Conservation (phyloP, 495 filamentous ascomycete species). For the Penicillium cataractarum region DNA sequence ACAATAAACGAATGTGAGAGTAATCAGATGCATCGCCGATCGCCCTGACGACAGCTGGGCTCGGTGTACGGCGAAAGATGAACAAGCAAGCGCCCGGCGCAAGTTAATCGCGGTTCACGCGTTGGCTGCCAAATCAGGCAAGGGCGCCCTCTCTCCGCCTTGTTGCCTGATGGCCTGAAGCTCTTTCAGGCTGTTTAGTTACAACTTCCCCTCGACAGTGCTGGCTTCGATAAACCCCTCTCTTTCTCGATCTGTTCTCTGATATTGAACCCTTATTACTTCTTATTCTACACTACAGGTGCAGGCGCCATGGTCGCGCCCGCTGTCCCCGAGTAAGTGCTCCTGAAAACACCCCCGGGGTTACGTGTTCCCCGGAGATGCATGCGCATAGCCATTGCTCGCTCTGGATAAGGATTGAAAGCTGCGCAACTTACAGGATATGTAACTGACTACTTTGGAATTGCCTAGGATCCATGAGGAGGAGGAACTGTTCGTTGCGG, state of each 20-base stretch:
- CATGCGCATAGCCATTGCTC: conserved; percentile 32
- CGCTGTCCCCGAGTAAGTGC: conserved; percentile 83
- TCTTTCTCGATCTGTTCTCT: conserved; percentile 5
- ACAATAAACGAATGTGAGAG: neutral
- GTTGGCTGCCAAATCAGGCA: conserved; percentile 37
- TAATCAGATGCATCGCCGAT: conserved; percentile 27
- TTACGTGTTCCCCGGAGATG: conserved; percentile 41
- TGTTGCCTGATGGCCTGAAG: conserved; percentile 33
- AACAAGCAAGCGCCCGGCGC: conserved; percentile 1
- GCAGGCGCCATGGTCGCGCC: conserved; percentile 77
- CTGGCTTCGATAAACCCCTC: neutral
- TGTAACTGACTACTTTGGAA: conserved; percentile 25
- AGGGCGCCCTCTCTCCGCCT: conserved; percentile 34
- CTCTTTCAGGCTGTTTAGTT: conserved; percentile 23
- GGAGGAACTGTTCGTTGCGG: conserved; percentile 82
- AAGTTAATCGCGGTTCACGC: conserved; percentile 32
- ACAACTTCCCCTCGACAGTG: conserved; percentile 17
- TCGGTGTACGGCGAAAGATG: conserved; percentile 1
- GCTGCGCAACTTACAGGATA: conserved; percentile 11
- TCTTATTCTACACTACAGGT: conserved; percentile 24
- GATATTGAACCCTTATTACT: neutral
- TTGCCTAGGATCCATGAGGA: conserved; percentile 78
- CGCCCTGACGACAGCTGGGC: conserved; percentile 3
- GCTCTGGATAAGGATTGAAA: conserved; percentile 3
- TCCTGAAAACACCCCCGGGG: conserved; percentile 28